Evolutionary conservation across 176 grass and related monocot genomes (phyloP).

Genomic region (Bromus sterilis): DNA sequence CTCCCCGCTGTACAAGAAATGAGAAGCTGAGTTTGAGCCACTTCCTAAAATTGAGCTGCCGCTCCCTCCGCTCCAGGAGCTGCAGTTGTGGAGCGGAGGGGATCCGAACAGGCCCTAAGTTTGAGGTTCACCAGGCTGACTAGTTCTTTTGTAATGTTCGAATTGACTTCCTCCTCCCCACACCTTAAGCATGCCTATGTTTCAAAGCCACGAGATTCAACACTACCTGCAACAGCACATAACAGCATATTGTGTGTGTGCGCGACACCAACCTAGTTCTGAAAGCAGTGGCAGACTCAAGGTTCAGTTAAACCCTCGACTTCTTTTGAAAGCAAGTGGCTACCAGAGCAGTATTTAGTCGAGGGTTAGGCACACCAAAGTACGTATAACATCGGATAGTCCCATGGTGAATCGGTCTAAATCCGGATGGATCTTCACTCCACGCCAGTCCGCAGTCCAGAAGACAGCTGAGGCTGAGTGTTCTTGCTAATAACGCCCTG

Average conservation of each 20-base stretch:
- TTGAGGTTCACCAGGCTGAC: neutral
- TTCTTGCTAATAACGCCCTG: neutral
- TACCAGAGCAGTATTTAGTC: neutral
- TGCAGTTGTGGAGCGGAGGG: too few relatives aligned
- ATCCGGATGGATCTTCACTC: neutral
- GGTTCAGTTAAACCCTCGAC: neutral
- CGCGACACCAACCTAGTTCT: neutral
- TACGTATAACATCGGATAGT: neutral
- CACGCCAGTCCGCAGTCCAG: neutral
- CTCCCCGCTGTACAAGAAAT: too few relatives aligned
- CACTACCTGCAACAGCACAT: neutral
- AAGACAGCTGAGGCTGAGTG: neutral
- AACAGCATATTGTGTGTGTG: neutral
- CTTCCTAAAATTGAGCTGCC: too few relatives aligned
- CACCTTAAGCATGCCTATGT: neutral
- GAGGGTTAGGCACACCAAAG: neutral
- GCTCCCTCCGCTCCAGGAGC: too few relatives aligned
- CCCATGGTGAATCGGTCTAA: neutral
- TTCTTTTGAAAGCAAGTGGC: neutral
- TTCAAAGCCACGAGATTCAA: neutral
- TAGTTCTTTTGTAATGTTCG: neutral
- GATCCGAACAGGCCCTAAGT: too few relatives aligned
- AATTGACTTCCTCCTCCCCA: neutral
- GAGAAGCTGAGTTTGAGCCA: too few relatives aligned
- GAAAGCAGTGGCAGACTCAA: neutral